phyloP scores from a whole-genome alignment of 2,329 filamentous ascomycete genomes.

The Alternaria ventricosa region DNA sequence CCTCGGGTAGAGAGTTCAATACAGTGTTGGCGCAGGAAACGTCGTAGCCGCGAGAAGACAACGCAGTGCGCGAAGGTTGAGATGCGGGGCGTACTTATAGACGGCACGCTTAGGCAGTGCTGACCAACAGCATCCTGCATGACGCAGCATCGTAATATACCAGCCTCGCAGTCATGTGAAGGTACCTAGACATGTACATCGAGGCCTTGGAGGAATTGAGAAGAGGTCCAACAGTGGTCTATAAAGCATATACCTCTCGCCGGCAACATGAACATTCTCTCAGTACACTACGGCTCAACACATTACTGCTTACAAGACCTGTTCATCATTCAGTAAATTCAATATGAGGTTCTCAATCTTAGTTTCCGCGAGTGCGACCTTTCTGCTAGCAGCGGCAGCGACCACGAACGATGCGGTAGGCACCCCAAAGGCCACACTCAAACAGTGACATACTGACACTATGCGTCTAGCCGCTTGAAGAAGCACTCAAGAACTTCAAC shows the following conservation, averaged over 20 bases:
- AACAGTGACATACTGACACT: too few species aligned
- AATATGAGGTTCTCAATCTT: neutral
- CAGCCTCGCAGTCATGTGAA: neutral
- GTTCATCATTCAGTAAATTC: rapidly evolving
- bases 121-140: neutral
- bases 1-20: neutral
- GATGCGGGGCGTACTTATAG: neutral
- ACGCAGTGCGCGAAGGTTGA: neutral
- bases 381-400: neutral
- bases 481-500: neutral
- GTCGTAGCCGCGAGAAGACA: neutral
- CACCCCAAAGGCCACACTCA: neutral
- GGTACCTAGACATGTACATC: neutral
- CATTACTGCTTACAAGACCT: neutral
- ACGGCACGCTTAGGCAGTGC: neutral
- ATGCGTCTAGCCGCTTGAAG: neutral
- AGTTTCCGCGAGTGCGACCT: neutral
- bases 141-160: neutral
- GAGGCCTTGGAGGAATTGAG: neutral
- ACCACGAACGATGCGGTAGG: neutral
- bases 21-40: neutral
- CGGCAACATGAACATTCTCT: neutral
- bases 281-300: neutral
- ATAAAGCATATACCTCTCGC: neutral
- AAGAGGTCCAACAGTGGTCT: neutral